Conservation (phyloP, 2,329 filamentous ascomycete genomes). For the Alternaria consortialis region DNA sequence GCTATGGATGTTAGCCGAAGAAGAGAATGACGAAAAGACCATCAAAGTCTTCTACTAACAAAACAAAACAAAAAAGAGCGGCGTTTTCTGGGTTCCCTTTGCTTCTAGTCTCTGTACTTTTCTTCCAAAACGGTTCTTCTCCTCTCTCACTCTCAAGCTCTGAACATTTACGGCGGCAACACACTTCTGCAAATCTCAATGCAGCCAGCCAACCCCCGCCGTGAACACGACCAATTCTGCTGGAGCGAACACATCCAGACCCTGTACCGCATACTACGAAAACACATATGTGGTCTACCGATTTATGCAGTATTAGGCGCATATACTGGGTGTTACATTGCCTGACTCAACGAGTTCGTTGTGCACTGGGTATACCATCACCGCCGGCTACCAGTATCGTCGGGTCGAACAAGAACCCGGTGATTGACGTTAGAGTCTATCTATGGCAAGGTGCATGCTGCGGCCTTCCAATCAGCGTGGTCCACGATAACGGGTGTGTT, state of each 20-base stretch:
- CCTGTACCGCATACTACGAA: not conserved
- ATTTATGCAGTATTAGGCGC: not conserved
- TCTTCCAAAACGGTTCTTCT: not conserved
- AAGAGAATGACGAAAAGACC: conserved; percentile 22
- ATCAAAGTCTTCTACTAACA: conserved; percentile 44
- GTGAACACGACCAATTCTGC: not conserved
- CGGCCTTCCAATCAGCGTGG: not conserved
- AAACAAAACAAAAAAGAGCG: not conserved
- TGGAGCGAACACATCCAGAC: not conserved
- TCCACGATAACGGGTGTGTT: not conserved
- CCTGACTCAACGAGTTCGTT: not conserved
- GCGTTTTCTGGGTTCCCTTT: not conserved
- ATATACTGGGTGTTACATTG: not conserved
- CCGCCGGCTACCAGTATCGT: not conserved
- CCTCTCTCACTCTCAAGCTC: not conserved
- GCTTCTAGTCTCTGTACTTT: not conserved
- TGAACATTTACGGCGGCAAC: not conserved
- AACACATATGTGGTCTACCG: not conserved
- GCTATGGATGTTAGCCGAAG: conserved; percentile 38
- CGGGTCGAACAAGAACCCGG: not conserved
- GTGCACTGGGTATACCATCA: not conserved
- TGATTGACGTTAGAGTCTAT: not conserved
- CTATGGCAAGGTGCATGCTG: not conserved
- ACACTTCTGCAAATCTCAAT: not conserved
- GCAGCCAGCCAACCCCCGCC: not conserved